Conservation (phyloP, 2,329 filamentous ascomycete species). For the Fusarium metavorans region DNA sequence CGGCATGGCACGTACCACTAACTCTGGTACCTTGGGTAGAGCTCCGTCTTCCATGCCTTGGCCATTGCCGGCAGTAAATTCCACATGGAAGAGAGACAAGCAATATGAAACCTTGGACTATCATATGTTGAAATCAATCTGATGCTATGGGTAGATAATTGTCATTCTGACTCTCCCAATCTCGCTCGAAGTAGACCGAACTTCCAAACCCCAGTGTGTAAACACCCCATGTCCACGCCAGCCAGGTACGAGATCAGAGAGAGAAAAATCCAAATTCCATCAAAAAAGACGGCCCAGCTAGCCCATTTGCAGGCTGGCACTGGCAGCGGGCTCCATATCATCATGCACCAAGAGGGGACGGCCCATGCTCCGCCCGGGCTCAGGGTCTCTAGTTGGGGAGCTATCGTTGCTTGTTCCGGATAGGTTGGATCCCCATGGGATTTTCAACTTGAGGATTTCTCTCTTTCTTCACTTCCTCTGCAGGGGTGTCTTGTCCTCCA, state of each 20-base stretch:
- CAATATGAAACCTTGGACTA: background rate
- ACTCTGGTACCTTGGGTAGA: background rate
- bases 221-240: conserved; percentile 11
- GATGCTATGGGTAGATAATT: background rate
- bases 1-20: conserved; percentile 23
- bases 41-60: conserved; percentile 10
- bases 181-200: background rate
- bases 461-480: background rate
- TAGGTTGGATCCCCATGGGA: background rate
- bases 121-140: background rate
- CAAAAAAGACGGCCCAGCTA: conserved; percentile 1
- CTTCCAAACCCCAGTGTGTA: conserved; percentile 2
- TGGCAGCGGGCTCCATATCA: conserved; percentile 12
- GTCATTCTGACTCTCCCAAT: conserved; percentile 4
- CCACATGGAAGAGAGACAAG: background rate
- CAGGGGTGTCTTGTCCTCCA: background rate
- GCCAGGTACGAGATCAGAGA: conserved; percentile 14
- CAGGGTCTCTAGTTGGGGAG: conserved; percentile 14
- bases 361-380: conserved; percentile 19
- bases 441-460: background rate
- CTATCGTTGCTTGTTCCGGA: conserved; percentile 26
- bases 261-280: conserved; percentile 7
- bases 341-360: conserved; percentile 9
- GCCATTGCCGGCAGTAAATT: conserved; percentile 10
- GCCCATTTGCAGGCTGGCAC: conserved; percentile 14